Percentiles rank a stretch among this genome's conserved stretches.
Conservation (phyloP, 208 protist species). For the Angomonas ambiguus region DNA sequence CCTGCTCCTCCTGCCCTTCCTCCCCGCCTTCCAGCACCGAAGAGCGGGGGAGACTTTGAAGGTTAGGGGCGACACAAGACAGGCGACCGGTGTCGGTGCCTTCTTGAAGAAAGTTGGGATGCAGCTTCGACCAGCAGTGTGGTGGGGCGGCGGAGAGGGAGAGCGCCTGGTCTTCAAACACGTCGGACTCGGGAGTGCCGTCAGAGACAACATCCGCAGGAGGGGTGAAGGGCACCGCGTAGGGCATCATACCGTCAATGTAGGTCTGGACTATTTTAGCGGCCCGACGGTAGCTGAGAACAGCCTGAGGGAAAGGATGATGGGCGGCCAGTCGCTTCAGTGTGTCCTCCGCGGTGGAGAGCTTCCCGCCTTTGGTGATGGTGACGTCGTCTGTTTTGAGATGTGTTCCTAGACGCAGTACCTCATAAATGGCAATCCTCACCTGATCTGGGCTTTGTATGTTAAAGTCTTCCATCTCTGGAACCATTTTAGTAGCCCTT, state of each 20-base stretch:
- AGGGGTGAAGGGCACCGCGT: conserved; percentile 35
- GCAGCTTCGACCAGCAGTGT: conserved; percentile 19
- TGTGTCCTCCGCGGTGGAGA: conserved; percentile 88
- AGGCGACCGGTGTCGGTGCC: conserved; percentile 88
- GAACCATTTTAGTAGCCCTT: conserved; percentile 37
- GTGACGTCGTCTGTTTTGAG: conserved; percentile 29
- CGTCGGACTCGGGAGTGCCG: not conserved
- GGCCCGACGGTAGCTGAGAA: conserved; percentile 77
- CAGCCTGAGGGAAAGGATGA: conserved; percentile 66
- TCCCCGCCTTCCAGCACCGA: conserved; percentile 8
- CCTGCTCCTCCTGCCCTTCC: conserved; percentile 13
- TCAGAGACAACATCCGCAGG: not conserved
- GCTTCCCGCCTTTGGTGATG: conserved; percentile 77
- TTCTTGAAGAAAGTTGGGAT: conserved; percentile 84
- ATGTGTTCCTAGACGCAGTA: conserved; percentile 71
- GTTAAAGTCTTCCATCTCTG: conserved; percentile 68
- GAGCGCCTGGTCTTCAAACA: conserved; percentile 3
- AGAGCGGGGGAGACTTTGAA: conserved; percentile 83
- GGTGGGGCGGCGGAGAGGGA: not conserved
- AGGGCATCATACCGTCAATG: conserved; percentile 80
- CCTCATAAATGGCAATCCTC: conserved; percentile 72
- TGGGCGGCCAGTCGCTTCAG: conserved; percentile 58
- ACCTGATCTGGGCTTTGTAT: conserved; percentile 84
- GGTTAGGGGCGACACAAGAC: conserved; percentile 85
- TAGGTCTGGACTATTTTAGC: conserved; percentile 89